phyloP scores from a whole-genome alignment of 768 basidiomycete genomes.

The Symmetrospora coprosmae region DNA sequence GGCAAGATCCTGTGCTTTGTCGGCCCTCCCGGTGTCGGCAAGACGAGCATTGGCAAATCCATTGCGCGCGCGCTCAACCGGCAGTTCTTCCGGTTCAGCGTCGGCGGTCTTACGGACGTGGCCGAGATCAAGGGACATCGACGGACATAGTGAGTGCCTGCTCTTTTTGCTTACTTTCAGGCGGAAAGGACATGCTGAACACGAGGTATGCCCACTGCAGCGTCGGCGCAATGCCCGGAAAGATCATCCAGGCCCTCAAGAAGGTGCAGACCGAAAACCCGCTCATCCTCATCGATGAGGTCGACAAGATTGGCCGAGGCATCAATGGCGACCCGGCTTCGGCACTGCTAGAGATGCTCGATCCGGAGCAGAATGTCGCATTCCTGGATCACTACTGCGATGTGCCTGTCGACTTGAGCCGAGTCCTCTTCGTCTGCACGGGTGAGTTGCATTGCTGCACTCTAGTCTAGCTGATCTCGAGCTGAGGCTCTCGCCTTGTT shows the following conservation, averaged over 20 bases:
- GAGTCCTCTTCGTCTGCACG: conserved; percentile 94
- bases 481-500: not conserved
- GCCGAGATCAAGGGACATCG: conserved; percentile 98
- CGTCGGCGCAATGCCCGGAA: conserved; percentile 42
- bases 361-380: conserved; percentile 52
- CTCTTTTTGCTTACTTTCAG: conserved; percentile 53
- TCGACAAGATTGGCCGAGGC: conserved; percentile 59
- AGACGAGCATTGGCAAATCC: conserved; percentile 88
- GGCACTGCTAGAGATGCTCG: conserved; percentile 78
- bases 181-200: too few relatives aligned
- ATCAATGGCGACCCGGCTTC: conserved; percentile 89
- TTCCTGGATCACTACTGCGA: conserved; percentile 81
- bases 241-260: conserved; percentile 66
- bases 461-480: conserved; percentile 35
- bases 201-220: too few relatives aligned
- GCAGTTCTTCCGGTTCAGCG: conserved; percentile 91
- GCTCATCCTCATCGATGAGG: conserved; percentile 51
- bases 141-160: conserved; percentile 61
- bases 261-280: conserved; percentile 72
- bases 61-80: conserved; percentile 79
- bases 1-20: conserved; percentile 96
- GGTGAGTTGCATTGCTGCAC: too few relatives aligned
- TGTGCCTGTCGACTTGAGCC: conserved; percentile 73
- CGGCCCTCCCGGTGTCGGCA: conserved; percentile 94
- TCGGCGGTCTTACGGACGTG: conserved; percentile 90